A percentile compares a stretch with the other conserved stretches of the same genome.
Conservation (phyloP, 257 asterid genomes). For the Craterostigma plantagineum region DNA sequence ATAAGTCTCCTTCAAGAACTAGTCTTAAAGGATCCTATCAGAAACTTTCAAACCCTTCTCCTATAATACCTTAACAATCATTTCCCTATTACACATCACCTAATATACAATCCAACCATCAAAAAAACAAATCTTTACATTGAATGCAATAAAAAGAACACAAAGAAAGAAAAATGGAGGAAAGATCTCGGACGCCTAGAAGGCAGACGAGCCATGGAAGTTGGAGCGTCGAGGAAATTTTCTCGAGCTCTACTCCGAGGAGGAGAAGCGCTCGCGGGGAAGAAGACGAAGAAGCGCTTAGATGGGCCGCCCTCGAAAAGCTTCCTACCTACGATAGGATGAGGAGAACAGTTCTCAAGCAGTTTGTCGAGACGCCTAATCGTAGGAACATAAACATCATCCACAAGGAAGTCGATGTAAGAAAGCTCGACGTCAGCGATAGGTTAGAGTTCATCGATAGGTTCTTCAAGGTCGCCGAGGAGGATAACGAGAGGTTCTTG, state of each 20-base stretch:
- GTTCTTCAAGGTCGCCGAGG: constrained; percentile 42
- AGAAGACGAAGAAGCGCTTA: constrained; percentile 74
- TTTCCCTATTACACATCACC: no score
- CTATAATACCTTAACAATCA: no score
- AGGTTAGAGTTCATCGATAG: constrained; percentile 36
- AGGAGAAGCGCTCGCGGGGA: constrained; percentile 30
- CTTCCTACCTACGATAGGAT: constrained; percentile 68
- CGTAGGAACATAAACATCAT: constrained; percentile 14
- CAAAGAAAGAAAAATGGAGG: no score
- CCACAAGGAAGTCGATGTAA: constrained; percentile 39
- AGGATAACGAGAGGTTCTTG: constrained; percentile 51
- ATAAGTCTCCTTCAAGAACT: no score
- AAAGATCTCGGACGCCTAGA: no score
- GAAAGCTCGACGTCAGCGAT: constrained; percentile 25
- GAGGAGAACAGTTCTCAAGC: constrained; percentile 40
- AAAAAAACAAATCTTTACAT: no score
- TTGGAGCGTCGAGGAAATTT: constrained; percentile 42
- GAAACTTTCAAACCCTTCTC: no score
- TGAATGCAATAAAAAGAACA: no score
- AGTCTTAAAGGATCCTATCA: no score
- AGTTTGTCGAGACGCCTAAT: constrained; percentile 16
- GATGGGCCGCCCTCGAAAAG: constrained; percentile 87
- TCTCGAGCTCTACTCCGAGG: constrained; percentile 14
- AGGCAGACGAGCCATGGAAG: constrained; percentile 5
- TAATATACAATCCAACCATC: no score